Evolutionary conservation across 140 eudicot genomes (phyloP), one percentile per base, ranked within the genome.

Genomic region (Senecio squalidus): DNA sequence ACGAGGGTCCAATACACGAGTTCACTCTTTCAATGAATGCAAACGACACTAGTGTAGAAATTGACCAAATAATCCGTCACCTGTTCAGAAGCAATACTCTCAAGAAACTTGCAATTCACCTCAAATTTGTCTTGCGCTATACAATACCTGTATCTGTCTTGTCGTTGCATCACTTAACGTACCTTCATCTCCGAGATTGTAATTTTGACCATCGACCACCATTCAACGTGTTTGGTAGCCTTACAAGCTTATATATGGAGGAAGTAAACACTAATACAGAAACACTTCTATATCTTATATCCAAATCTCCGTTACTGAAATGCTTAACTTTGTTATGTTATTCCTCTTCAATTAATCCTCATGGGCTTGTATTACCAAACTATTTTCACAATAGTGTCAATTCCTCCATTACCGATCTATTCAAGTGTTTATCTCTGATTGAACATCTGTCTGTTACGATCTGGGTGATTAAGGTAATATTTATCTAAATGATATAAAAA

Each of bases 281-380:
- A 51, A 48, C 39, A 9, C 62, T 67, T 39, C 51, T 22, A 46
- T 29, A 30, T 68, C 60, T 76, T 15, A 51, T 71, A n/a, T 74
- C 75, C 33, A 45, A 20, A 11, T 71, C 71, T 55, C 74, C 78
- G 15, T 30, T 15, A 15, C 44, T 77, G 15, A 61, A 77, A 61
- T 44, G 45, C 15, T 22, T 76, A 31, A 45, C 36, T 21, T n/a
- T 77, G 75, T 39, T 36, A 58, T n/a, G 41, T 6, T 27, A 22
- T 16, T 43, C 14, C 49, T 3, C 5, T 9, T 13, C 14, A 2
- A 43, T 43, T 2, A 18, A 4, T 14, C 21, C 17, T 43, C 49
- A 43, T 8, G 4, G 0, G 0, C 22, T 3, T 43, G 0, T 16
- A 43, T 43, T 13, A 41, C 14, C 41, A 2, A 36, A 36, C 41